phyloP scores from a whole-genome alignment of 768 basidiomycete species.

The Lentinula guzmanii region DNA sequence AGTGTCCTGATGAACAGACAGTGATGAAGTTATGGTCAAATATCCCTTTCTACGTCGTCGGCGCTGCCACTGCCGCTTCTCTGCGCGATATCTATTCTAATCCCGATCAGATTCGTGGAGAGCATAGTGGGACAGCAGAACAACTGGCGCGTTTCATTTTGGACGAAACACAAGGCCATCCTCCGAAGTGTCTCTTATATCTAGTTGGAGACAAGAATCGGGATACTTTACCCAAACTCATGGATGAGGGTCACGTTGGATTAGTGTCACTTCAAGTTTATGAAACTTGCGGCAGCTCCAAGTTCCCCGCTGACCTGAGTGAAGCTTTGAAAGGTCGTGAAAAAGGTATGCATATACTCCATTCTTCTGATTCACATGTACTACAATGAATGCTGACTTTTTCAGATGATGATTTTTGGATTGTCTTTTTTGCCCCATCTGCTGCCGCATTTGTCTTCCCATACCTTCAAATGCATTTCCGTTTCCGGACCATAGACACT shows the following conservation, averaged over 20 bases:
- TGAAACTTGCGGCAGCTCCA: constrained; percentile 48
- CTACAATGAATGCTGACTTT: background rate
- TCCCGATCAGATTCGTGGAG: constrained; percentile 30
- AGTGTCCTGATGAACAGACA: constrained; percentile 8
- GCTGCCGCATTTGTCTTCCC: constrained; percentile 54
- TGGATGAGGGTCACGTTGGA: constrained; percentile 35
- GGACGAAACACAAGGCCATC: constrained; percentile 16
- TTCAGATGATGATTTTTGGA: constrained; percentile 47
- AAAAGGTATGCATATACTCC: background rate
- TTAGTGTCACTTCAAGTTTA: constrained; percentile 62
- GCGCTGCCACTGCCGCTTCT: constrained; percentile 51
- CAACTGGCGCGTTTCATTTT: constrained; percentile 62
- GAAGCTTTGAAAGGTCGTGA: constrained; percentile 16
- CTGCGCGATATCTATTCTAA: constrained; percentile 29
- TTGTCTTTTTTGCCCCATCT: constrained; percentile 74
- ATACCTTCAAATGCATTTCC: constrained; percentile 23
- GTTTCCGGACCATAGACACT: constrained; percentile 19
- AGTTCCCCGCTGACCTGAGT: constrained; percentile 22
- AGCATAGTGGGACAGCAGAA: constrained; percentile 62
- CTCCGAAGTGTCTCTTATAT: constrained; percentile 44
- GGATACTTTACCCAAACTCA: constrained; percentile 36
- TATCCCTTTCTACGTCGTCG: constrained; percentile 78
- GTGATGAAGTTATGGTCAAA: constrained; percentile 17
- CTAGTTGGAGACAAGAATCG: constrained; percentile 80
- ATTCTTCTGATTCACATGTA: background rate